Conservation (phyloP, 2,329 filamentous ascomycete species). For the Fusarium multiceps region DNA sequence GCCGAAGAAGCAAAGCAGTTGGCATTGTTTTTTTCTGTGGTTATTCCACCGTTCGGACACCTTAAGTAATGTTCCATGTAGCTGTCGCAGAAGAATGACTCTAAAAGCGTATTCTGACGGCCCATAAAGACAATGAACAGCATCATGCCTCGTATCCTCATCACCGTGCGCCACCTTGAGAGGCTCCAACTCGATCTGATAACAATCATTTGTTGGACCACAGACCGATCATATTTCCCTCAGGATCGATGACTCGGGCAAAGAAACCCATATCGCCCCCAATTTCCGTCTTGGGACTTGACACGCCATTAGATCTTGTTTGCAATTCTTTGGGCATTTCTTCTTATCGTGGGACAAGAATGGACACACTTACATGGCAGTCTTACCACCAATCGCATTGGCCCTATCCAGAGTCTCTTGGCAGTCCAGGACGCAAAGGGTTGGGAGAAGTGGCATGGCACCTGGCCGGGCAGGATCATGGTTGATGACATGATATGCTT, state of each 20-base stretch:
- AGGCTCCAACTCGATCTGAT: background rate
- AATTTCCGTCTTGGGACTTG: slow-evolving; percentile 52
- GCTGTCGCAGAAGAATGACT: background rate
- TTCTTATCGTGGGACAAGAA: background rate
- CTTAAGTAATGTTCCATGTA: background rate
- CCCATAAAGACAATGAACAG: background rate
- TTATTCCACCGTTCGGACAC: slow-evolving; percentile 34
- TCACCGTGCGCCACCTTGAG: background rate
- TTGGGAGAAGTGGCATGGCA: slow-evolving; percentile 49
- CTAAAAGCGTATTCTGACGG: background rate
- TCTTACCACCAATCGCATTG: slow-evolving; percentile 48
- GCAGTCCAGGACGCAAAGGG: slow-evolving; percentile 50
- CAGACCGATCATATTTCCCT: slow-evolving; percentile 54
- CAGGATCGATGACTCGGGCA: slow-evolving; percentile 52
- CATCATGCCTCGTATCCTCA: background rate
- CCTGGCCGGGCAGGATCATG: slow-evolving; percentile 40
- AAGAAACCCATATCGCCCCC: slow-evolving; percentile 50
- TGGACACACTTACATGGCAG: slow-evolving; percentile 51
- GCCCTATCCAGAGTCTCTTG: slow-evolving; percentile 48
- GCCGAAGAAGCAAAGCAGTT: slow-evolving; percentile 11
- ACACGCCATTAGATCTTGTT: background rate
- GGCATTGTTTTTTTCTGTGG: background rate
- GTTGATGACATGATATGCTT: slow-evolving; percentile 46
- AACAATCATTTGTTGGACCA: slow-evolving; percentile 48
- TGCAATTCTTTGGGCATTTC: background rate